Percentiles rank a stretch among this genome's conserved stretches.
These are phyloP conservation scores for Achaetomium macrosporum DNA, from an alignment of 2,329 filamentous ascomycete genomes.

Conservation along the genomic window DNA sequence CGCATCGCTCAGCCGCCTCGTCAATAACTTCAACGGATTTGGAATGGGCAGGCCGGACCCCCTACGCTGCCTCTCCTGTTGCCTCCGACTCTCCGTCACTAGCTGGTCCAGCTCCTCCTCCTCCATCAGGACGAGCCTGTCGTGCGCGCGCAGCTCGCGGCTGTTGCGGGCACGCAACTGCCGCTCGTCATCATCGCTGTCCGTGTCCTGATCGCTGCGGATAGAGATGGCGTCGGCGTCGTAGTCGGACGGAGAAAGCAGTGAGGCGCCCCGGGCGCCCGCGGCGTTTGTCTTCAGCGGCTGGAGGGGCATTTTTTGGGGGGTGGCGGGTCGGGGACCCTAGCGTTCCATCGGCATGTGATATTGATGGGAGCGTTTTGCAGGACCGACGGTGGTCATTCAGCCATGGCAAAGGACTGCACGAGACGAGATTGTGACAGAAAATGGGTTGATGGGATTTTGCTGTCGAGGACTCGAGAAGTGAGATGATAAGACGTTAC, in stretches of 20 bases:
- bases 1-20: constrained; percentile 21
- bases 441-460: no score
- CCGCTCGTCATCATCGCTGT: constrained; percentile 69
- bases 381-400: not conserved
- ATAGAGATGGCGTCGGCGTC: constrained; percentile 65
- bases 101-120: constrained; percentile 65
- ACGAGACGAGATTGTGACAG: not conserved
- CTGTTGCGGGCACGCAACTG: constrained; percentile 61
- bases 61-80: constrained; percentile 42
- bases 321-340: not conserved
- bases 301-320: constrained; percentile 28
- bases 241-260: constrained; percentile 59
- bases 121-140: constrained; percentile 65
- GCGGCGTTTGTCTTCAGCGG: constrained; percentile 26
- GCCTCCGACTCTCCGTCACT: constrained; percentile 46
- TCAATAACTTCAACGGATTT: constrained; percentile 38
- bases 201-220: constrained; percentile 66
- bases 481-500: not conserved
- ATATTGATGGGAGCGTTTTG: not conserved
- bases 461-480: no score
- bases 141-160: constrained; percentile 62
- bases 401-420: constrained; percentile 1
- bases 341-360: constrained; percentile 3
- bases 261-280: constrained; percentile 33
- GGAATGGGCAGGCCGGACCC: constrained; percentile 46